Evolutionary conservation across 1,284 basidiomycete genomes (phyloP).

Genomic region (Pseudozyma hubeiensis): DNA sequence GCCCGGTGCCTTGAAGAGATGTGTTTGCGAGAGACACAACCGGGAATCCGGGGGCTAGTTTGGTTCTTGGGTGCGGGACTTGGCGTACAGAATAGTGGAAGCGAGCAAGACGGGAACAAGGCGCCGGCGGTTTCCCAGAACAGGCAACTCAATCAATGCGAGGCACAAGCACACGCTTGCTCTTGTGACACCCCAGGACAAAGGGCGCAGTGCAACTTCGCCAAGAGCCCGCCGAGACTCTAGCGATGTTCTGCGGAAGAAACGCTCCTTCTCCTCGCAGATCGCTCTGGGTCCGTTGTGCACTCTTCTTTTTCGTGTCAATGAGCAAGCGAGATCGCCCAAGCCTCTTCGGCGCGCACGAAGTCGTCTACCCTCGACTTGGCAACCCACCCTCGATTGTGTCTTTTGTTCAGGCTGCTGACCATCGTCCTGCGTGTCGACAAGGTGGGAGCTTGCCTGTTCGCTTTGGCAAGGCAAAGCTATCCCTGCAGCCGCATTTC

Average conservation of each 20-base stretch:
- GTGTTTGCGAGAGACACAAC: background rate
- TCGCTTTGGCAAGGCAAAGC: too few species aligned
- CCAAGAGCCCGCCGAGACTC: too few species aligned
- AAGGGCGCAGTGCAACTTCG: too few species aligned
- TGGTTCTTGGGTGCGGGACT: slow-evolving; percentile 17
- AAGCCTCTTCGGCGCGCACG: background rate
- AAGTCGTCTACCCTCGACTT: background rate
- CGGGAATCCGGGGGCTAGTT: slow-evolving; percentile 1
- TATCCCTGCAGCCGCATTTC: too few species aligned
- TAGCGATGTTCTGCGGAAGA: too few species aligned
- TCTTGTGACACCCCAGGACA: too few species aligned
- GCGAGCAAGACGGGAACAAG: background rate
- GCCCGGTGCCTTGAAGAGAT: too few species aligned
- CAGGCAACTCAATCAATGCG: too few species aligned
- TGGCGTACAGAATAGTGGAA: slow-evolving; percentile 18
- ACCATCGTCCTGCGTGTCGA: too few species aligned
- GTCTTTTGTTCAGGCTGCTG: background rate
- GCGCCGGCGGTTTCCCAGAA: background rate
- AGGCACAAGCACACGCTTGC: too few species aligned
- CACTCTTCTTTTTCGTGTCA: background rate
- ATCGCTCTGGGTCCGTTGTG: too few species aligned
- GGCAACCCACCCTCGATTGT: background rate
- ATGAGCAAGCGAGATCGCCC: background rate
- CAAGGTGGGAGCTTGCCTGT: too few species aligned
- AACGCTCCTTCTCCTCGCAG: background rate